Conservation (phyloP, 352 stramenopile genomes). For the Pythium sp. region DNA sequence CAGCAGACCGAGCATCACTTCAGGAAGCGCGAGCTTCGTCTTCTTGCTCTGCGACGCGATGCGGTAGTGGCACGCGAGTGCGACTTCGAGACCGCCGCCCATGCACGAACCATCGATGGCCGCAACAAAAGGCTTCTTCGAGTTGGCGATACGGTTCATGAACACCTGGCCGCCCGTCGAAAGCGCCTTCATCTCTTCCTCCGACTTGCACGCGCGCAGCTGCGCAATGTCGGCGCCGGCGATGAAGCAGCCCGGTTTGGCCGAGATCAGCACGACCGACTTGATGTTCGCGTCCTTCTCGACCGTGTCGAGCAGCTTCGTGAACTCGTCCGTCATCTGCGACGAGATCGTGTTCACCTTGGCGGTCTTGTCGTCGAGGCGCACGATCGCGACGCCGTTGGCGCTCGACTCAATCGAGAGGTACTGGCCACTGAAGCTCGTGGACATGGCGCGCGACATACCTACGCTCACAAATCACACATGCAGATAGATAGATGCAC, state of each 20-base stretch:
- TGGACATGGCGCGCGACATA: constrained; percentile 26
- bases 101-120: constrained; percentile 97
- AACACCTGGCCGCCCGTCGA: constrained; percentile 92
- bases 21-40: constrained; percentile 95
- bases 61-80: constrained; percentile 97
- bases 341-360: constrained; percentile 94
- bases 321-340: constrained; percentile 88
- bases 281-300: constrained; percentile 91
- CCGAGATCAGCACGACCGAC: constrained; percentile 96
- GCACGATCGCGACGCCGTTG: constrained; percentile 90
- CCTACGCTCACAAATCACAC: background rate
- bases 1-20: constrained; percentile 97
- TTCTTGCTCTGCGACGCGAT: constrained; percentile 94
- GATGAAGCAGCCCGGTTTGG: constrained; percentile 97
- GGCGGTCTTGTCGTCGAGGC: constrained; percentile 89
- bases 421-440: constrained; percentile 62
- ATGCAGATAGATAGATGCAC: background rate
- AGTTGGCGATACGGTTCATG: constrained; percentile 90
- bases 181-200: constrained; percentile 91
- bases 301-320: constrained; percentile 86
- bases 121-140: constrained; percentile 94
- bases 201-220: constrained; percentile 83
- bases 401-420: constrained; percentile 85
- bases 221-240: constrained; percentile 97
- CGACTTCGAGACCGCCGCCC: constrained; percentile 96